These are phyloP conservation scores for Verticillium dahliae DNA, from an alignment of 2,329 filamentous ascomycete genomes.

Conservation along the genomic window DNA sequence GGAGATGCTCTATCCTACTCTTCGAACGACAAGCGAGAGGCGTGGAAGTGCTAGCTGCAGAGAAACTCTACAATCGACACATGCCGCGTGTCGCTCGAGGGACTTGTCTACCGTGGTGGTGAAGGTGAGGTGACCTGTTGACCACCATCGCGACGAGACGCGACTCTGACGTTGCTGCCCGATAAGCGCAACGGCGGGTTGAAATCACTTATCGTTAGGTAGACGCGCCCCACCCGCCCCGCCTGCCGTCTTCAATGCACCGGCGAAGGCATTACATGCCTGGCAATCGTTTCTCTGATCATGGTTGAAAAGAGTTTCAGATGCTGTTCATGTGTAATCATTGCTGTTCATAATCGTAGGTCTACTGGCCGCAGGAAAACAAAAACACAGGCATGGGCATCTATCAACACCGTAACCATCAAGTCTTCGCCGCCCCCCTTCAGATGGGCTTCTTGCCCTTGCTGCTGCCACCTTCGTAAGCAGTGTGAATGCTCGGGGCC, in stretches of 20 bases:
- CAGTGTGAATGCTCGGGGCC: conserved; percentile 20
- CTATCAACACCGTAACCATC: background rate
- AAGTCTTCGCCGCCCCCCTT: background rate
- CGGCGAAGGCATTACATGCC: too few relatives aligned
- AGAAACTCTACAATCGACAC: background rate
- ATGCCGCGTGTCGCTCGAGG: background rate
- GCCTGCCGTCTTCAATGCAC: too few relatives aligned
- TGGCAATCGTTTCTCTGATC: too few relatives aligned
- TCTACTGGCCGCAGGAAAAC: background rate
- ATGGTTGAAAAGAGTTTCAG: background rate
- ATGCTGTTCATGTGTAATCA: background rate
- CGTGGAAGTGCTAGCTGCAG: background rate
- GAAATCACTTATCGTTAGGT: background rate
- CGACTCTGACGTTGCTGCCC: background rate
- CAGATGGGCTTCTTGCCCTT: conserved; percentile 23
- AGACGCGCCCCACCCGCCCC: too few relatives aligned
- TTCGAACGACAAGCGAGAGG: background rate
- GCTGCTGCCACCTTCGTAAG: conserved; percentile 13
- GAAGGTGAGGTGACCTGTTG: background rate
- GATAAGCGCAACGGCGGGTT: background rate
- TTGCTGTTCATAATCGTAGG: background rate
- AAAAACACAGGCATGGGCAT: background rate
- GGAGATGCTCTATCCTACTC: background rate
- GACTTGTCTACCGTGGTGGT: background rate
- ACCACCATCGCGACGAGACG: background rate